Base-by-base conservation (phyloP, 2,329 filamentous ascomycete species). In the Beauveria caledonica region DNA sequence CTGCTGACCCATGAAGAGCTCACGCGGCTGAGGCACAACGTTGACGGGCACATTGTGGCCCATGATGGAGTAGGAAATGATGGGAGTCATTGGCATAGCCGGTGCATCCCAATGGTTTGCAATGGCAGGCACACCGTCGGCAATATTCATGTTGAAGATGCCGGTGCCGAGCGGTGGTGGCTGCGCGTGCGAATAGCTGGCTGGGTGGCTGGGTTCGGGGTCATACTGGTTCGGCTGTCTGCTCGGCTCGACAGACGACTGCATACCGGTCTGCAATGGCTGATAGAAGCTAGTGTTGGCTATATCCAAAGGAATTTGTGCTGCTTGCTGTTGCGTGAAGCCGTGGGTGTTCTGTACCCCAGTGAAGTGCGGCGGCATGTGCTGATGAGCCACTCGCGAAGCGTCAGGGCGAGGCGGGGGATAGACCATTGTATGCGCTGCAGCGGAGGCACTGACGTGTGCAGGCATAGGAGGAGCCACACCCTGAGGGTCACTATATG, bases 41-140 rank as follows among this genome's bases (percentile, higher is more conserved):
- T 44, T 60, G 40, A 58, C 55, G n/a, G 60, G 50, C 25, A 60
- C 52, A 25, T 33, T 56, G 17, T 60, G 59, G 9, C 59, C 59
- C 51, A 60, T 51, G 44, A 60, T 60, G 36, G 51, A 56, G n/a
- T 60, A 60, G 11, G 59, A 60, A 11, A 60, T 51, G 44, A 36
- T 36, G 45, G 51, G 51, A 3, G 29, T 39, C 45, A 56, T 56
- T 19, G 59, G 52, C 17, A 10, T 25, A 2, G 52, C 36, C 5
- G 51, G 59, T 4, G 7, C 52, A 21, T 60, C 59, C 59, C 59
- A 60, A 13, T 50, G 23, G 15, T 49, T 60, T 10, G 59, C 59
- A 39, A 60, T 60, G n/a, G 59, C 59, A 13, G 59, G 59, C 45
- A 60, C 52, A 21, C 45, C 45, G 23, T 50, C 36, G 52, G 50